Percentiles rank a stretch among this genome's conserved stretches.
phyloP scores from a whole-genome alignment of 2,329 filamentous ascomycete species.

The Aspergillus transmontanensis region DNA sequence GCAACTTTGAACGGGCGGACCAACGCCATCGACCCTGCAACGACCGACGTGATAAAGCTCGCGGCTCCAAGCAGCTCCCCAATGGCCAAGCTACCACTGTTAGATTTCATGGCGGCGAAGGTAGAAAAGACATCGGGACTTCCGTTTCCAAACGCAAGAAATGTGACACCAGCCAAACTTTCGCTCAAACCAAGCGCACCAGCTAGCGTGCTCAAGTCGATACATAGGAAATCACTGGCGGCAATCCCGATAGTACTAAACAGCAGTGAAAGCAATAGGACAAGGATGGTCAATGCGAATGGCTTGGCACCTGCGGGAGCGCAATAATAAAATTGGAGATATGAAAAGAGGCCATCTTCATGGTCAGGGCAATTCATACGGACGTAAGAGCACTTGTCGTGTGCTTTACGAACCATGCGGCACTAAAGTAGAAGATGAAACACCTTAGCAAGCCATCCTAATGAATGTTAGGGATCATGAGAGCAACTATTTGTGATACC shows the following conservation, averaged over 20 bases:
- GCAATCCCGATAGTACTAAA: conserved; percentile 98
- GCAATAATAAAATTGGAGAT: conserved; percentile 92
- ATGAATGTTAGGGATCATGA: neutral
- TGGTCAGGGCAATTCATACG: conserved; percentile 80
- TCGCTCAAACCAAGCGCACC: conserved; percentile 89
- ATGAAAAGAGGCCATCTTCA: conserved; percentile 85
- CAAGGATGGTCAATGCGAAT: conserved; percentile 75
- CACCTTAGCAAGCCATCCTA: conserved; percentile 4
- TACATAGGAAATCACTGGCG: conserved; percentile 96
- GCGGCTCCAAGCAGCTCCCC: conserved; percentile 94
- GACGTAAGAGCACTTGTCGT: conserved; percentile 86
- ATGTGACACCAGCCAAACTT: conserved; percentile 93
- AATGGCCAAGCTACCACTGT: conserved; percentile 94
- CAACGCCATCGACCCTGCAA: conserved; percentile 94
- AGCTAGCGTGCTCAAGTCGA: conserved; percentile 93
- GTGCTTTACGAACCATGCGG: conserved; percentile 72
- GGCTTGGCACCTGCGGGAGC: conserved; percentile 67
- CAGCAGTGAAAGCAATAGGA: conserved; percentile 81
- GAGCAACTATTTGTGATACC: conserved; percentile 21
- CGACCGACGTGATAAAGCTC: conserved; percentile 93
- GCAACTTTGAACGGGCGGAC: conserved; percentile 94
- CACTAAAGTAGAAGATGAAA: conserved; percentile 56
- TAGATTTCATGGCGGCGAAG: conserved; percentile 95
- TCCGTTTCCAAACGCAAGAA: conserved; percentile 94
- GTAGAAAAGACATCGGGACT: conserved; percentile 98